phyloP scores from a whole-genome alignment of 2,329 filamentous ascomycete species.

The Metarhizium rileyi region DNA sequence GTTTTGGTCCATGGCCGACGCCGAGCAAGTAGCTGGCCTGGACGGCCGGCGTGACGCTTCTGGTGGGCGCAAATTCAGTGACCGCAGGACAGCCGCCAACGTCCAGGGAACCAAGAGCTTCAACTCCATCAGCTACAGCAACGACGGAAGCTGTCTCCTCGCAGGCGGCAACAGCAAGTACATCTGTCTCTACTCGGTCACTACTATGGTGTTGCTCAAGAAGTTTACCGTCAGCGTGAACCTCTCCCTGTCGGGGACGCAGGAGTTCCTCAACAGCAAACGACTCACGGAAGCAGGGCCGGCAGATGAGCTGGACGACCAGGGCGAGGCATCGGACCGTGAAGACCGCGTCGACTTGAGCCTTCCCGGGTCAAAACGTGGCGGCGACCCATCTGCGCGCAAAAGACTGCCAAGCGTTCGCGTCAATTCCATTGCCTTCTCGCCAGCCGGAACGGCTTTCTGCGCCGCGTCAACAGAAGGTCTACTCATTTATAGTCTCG shows the following conservation, averaged over 20 bases:
- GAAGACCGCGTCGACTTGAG: conserved; percentile 73
- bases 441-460: conserved; percentile 80
- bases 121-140: conserved; percentile 78
- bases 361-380: conserved; percentile 78
- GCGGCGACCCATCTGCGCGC: conserved; percentile 68
- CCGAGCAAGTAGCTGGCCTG: conserved; percentile 73
- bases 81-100: conserved; percentile 86
- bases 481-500: conserved; percentile 84
- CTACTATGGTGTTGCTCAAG: conserved; percentile 81
- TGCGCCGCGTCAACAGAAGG: conserved; percentile 94
- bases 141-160: conserved; percentile 81
- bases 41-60: conserved; percentile 90
- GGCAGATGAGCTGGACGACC: conserved; percentile 71
- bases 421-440: conserved; percentile 76
- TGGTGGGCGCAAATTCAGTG: conserved; percentile 78
- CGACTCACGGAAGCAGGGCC: conserved; percentile 86
- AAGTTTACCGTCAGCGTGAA: conserved; percentile 96
- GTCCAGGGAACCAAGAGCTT: conserved; percentile 85
- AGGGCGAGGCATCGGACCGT: conserved; percentile 78
- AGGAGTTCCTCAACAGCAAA: conserved; percentile 93
- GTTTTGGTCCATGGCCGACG: conserved; percentile 89
- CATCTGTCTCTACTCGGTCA: conserved; percentile 93
- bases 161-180: conserved; percentile 97
- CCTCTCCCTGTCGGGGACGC: conserved; percentile 88
- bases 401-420: conserved; percentile 72